Evolutionary conservation across 331 rosid species (phyloP).

Genomic region (Dryas integrifolia): DNA sequence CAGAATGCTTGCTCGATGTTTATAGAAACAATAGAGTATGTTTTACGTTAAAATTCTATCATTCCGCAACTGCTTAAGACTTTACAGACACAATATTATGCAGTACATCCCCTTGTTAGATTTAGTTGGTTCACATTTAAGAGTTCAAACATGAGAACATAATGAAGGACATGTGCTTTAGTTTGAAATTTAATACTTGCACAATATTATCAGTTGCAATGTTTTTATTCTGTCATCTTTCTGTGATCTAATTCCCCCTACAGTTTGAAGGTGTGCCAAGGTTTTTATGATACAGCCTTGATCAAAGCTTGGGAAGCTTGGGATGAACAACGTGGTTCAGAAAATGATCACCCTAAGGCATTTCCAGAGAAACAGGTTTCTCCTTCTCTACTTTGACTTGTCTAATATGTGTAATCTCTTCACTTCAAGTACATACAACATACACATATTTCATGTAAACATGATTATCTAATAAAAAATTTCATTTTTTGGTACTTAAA

Average conservation of each 20-base stretch:
- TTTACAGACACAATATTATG: neutral
- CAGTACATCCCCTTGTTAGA: neutral
- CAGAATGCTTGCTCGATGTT: slow-evolving; percentile 60
- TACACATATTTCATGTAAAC: neutral
- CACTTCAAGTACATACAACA: neutral
- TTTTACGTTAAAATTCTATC: slow-evolving; percentile 20
- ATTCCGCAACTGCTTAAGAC: slow-evolving; percentile 1
- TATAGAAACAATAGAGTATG: slow-evolving; percentile 76
- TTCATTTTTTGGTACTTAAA: neutral
- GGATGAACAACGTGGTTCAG: slow-evolving; percentile 66
- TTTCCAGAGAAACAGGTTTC: slow-evolving; percentile 84
- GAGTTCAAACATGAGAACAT: slow-evolving; percentile 1
- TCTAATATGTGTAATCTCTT: neutral
- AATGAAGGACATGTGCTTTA: neutral
- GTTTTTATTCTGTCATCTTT: slow-evolving; percentile 27
- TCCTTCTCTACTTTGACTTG: slow-evolving; percentile 12
- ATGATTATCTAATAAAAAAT: neutral
- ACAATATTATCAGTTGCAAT: neutral
- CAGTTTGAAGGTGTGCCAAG: slow-evolving; percentile 82
- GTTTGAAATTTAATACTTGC: slow-evolving; percentile 8
- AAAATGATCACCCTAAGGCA: slow-evolving; percentile 81
- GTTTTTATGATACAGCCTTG: slow-evolving; percentile 62
- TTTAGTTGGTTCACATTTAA: slow-evolving; percentile 1
- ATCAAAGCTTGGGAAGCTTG: slow-evolving; percentile 83
- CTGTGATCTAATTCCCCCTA: slow-evolving; percentile 23